phyloP scores from a whole-genome alignment of 345 rosid species.

The Psidium friedrichsthalianum region DNA sequence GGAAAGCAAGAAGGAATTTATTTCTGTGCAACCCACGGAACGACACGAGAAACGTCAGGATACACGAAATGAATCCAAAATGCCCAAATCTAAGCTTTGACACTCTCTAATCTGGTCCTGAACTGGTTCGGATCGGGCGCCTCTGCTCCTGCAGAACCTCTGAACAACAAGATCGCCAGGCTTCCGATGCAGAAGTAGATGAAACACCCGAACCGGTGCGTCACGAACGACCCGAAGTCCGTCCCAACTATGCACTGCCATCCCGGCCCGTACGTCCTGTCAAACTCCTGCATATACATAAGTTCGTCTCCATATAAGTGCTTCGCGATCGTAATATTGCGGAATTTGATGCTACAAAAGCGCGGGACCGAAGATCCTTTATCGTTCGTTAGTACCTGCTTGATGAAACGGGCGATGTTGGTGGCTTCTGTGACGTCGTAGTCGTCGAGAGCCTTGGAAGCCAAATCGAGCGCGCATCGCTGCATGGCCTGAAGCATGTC shows the following conservation, averaged over 20 bases:
- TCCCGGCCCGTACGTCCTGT: constrained; percentile 30
- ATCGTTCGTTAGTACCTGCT: constrained; percentile 29
- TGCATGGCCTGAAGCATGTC: constrained; percentile 78
- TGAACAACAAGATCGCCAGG: constrained; percentile 58
- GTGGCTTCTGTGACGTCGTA: constrained; percentile 71
- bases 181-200: constrained; percentile 47
- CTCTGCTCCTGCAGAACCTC: constrained; percentile 30
- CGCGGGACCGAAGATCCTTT: background rate
- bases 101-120: background rate
- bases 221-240: constrained; percentile 65
- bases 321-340: background rate
- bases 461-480: constrained; percentile 54
- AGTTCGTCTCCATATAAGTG: background rate
- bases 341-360: background rate
- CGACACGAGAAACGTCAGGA: background rate
- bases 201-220: constrained; percentile 45
- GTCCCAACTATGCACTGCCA: constrained; percentile 74
- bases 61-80: background rate
- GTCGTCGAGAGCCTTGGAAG: constrained; percentile 67
- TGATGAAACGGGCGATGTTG: constrained; percentile 64
- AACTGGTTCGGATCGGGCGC: constrained; percentile 2
- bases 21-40: background rate
- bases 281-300: constrained; percentile 43
- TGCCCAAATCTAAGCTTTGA: background rate
- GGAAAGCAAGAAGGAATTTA: too few species aligned